phyloP scores from a whole-genome alignment of 2,329 filamentous ascomycete species.

The Exophiala sideris region DNA sequence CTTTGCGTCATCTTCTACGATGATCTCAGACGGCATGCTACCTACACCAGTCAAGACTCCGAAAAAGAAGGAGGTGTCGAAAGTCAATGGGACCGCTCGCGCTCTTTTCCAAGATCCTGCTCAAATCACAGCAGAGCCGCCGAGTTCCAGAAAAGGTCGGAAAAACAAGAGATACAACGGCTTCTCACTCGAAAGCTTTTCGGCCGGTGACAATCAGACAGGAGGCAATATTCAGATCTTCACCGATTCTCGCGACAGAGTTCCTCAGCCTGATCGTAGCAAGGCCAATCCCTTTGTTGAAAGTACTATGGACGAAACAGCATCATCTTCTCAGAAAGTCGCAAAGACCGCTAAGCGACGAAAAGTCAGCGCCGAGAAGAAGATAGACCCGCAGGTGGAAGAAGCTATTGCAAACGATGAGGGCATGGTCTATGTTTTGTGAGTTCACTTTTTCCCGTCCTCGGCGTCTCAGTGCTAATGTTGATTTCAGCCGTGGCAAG shows the following conservation, averaged over 20 bases:
- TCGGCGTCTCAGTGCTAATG: slow-evolving; percentile 9
- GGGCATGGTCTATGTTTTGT: slow-evolving; percentile 62
- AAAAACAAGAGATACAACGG: slow-evolving; percentile 45
- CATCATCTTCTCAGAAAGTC: slow-evolving; percentile 26
- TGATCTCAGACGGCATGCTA: slow-evolving; percentile 46
- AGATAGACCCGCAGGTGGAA: slow-evolving; percentile 43
- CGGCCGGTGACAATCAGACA: slow-evolving; percentile 30
- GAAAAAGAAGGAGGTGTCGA: slow-evolving; percentile 49
- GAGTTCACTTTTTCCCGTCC: slow-evolving; percentile 36
- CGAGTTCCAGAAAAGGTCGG: slow-evolving; percentile 46
- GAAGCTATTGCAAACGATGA: slow-evolving; percentile 52
- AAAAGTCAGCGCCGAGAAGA: slow-evolving; percentile 32
- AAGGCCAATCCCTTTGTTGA: slow-evolving; percentile 55
- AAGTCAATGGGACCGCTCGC: slow-evolving; percentile 51
- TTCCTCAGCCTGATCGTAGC: slow-evolving; percentile 51
- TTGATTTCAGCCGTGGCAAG: slow-evolving; percentile 54
- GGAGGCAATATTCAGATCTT: slow-evolving; percentile 52
- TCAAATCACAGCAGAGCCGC: slow-evolving; percentile 33
- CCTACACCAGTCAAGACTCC: slow-evolving; percentile 63
- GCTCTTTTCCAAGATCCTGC: slow-evolving; percentile 51
- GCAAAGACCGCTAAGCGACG: slow-evolving; percentile 36
- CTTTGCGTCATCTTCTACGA: slow-evolving; percentile 29
- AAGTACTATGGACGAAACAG: slow-evolving; percentile 39
- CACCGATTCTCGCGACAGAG: slow-evolving; percentile 61
- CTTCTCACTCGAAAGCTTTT: slow-evolving; percentile 46